A percentile compares a stretch with the other conserved stretches of the same genome.
These are phyloP conservation scores for Paralagenidium karlingii DNA, from an alignment of 352 stramenopile species.

Conservation along the genomic window DNA sequence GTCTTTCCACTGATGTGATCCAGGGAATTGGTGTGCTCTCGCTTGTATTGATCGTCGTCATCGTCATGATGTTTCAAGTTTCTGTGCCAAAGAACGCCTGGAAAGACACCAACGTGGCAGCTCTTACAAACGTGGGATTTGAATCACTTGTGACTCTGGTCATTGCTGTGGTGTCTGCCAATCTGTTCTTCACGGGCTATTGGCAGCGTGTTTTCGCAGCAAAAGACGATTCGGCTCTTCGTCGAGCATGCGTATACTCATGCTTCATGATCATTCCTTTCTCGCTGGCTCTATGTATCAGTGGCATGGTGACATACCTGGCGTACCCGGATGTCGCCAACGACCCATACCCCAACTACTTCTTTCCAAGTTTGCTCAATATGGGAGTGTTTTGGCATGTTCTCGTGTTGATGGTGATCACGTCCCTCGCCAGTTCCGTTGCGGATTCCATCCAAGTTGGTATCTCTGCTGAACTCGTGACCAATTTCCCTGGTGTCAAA, in stretches of 20 bases:
- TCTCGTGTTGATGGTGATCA: constrained; percentile 52
- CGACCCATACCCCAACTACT: constrained; percentile 36
- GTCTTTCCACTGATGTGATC: constrained; percentile 61
- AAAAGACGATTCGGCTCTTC: constrained; percentile 40
- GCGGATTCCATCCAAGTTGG: constrained; percentile 66
- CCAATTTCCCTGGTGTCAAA: constrained; percentile 48
- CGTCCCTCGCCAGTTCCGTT: constrained; percentile 44
- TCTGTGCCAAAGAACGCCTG: constrained; percentile 36
- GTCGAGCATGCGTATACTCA: constrained; percentile 20
- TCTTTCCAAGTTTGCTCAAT: constrained; percentile 63
- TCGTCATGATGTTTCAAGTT: constrained; percentile 47
- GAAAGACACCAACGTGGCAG: constrained; percentile 31
- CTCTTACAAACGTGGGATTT: constrained; percentile 48
- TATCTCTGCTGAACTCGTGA: constrained; percentile 53
- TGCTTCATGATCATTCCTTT: constrained; percentile 46
- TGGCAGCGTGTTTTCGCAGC: constrained; percentile 63
- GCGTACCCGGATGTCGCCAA: constrained; percentile 44
- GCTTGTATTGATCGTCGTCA: constrained; percentile 39
- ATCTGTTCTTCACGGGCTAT: constrained; percentile 71
- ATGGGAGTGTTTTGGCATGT: constrained; percentile 58
- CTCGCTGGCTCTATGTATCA: constrained; percentile 44
- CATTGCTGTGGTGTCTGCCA: constrained; percentile 47
- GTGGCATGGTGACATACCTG: constrained; percentile 56
- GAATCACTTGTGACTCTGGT: constrained; percentile 59
- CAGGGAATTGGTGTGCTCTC: constrained; percentile 48